A percentile compares a stretch with the other conserved stretches of the same genome.
phyloP scores from a whole-genome alignment of 306 rosid genomes.

The Prunus dulcis region DNA sequence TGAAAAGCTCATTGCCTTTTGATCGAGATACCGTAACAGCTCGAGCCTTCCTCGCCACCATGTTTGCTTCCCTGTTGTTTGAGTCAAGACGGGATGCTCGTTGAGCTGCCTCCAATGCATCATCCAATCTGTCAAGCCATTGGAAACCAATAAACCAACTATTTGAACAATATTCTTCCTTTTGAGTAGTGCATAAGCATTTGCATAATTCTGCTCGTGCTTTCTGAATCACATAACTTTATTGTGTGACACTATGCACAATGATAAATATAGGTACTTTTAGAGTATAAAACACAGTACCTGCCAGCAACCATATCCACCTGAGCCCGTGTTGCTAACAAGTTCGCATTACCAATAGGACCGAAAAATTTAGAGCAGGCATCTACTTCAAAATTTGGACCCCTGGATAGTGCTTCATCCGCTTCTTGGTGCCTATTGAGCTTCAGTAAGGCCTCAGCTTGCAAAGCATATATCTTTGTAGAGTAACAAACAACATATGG shows the following conservation, averaged over 20 bases:
- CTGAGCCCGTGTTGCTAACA: slow-evolving; percentile 59
- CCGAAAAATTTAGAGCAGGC: slow-evolving; percentile 71
- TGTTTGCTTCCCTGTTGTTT: slow-evolving; percentile 50
- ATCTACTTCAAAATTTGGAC: slow-evolving; percentile 63
- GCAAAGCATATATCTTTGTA: slow-evolving; percentile 68
- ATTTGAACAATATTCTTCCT: neutral
- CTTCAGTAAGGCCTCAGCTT: slow-evolving; percentile 80
- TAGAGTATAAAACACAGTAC: slow-evolving; percentile 23
- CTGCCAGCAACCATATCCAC: slow-evolving; percentile 71
- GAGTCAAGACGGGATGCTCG: slow-evolving; percentile 60
- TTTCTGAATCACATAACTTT: no score
- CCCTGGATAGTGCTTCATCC: slow-evolving; percentile 53
- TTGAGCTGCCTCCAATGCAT: slow-evolving; percentile 63
- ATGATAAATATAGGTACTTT: neutral
- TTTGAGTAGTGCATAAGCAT: neutral
- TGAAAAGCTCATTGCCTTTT: slow-evolving; percentile 72
- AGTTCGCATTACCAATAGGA: slow-evolving; percentile 59
- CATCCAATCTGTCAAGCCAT: slow-evolving; percentile 52
- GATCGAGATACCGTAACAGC: slow-evolving; percentile 51
- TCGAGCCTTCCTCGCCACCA: slow-evolving; percentile 48
- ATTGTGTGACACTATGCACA: neutral
- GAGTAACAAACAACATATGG: neutral
- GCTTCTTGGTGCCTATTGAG: slow-evolving; percentile 79
- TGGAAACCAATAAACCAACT: neutral
- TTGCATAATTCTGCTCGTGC: no score